A percentile compares a stretch with the other conserved stretches of the same genome.
These are phyloP conservation scores for Paraphoma chrysanthemicola DNA, from an alignment of 2,329 filamentous ascomycete species.

Conservation along the genomic window DNA sequence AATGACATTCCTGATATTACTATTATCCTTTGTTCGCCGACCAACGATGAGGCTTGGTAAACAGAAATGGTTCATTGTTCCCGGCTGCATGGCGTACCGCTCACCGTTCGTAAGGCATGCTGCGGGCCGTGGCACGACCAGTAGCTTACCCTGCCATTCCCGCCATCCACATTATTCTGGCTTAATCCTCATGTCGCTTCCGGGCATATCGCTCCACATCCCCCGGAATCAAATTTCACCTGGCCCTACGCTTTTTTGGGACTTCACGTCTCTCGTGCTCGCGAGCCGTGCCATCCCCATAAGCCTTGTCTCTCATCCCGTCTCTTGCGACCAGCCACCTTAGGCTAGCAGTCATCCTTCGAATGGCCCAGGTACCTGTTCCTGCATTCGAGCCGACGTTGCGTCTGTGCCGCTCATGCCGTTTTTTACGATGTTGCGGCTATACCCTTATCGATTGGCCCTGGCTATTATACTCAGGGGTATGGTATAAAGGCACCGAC, in stretches of 20 bases:
- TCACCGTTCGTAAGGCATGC: neutral
- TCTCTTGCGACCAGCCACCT: neutral
- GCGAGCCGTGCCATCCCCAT: neutral
- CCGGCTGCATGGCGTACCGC: neutral
- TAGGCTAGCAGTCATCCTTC: neutral
- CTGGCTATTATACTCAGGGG: neutral
- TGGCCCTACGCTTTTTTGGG: neutral
- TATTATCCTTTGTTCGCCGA: no score
- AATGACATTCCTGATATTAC: no score
- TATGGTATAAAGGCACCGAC: neutral
- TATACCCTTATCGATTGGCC: neutral
- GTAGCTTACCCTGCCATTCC: neutral
- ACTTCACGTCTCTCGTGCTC: neutral
- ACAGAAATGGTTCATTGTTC: neutral
- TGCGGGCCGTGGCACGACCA: neutral
- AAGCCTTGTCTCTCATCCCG: neutral
- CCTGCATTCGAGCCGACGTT: conserved; percentile 4
- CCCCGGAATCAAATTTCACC: neutral
- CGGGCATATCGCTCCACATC: neutral
- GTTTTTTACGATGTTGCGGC: neutral
- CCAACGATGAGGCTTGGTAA: no score
- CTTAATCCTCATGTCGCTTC: neutral
- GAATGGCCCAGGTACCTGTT: conserved; percentile 3
- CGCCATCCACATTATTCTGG: neutral
- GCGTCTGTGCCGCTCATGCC: neutral